These are phyloP conservation scores for Saccharomyces hybrid DNA, from an alignment of 1,139 yeast genomes.

Conservation along the genomic window DNA sequence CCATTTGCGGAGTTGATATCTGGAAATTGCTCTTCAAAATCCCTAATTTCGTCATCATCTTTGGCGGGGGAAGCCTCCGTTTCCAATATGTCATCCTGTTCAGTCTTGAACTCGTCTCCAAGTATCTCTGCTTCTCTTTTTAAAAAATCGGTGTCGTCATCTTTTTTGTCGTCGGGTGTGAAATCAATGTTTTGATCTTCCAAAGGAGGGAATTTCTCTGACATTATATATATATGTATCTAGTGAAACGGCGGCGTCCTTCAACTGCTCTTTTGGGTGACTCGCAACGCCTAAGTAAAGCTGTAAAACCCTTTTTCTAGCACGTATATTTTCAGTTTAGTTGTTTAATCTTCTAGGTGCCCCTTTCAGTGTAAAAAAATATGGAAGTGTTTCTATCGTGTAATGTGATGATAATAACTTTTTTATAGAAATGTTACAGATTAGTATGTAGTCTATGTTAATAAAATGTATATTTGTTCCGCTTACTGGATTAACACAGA, in stretches of 20 bases:
- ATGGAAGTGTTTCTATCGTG: background rate
- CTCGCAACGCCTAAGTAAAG: background rate
- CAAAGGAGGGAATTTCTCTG: slow-evolving; percentile 81
- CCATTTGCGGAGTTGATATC: slow-evolving; percentile 39
- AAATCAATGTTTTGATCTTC: slow-evolving; percentile 41
- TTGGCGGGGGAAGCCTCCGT: background rate
- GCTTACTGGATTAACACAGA: slow-evolving; percentile 21
- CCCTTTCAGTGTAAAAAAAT: slow-evolving; percentile 1
- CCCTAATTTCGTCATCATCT: slow-evolving; percentile 32
- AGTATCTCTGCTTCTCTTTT: slow-evolving; percentile 77
- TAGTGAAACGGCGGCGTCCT: background rate
- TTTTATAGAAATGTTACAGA: background rate
- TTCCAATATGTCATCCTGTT: slow-evolving; percentile 46
- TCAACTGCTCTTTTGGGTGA: background rate
- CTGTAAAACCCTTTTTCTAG: background rate
- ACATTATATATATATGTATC: slow-evolving; percentile 39
- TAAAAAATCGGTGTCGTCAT: slow-evolving; percentile 53
- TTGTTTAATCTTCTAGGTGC: slow-evolving; percentile 1
- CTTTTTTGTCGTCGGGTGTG: slow-evolving; percentile 28
- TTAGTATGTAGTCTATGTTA: background rate
- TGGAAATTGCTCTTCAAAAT: slow-evolving; percentile 60
- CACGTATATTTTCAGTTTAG: background rate
- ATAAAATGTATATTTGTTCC: background rate
- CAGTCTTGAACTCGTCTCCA: slow-evolving; percentile 72
- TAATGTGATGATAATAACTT: slow-evolving; percentile 3